A percentile compares a stretch with the other conserved stretches of the same genome.
These are phyloP conservation scores for Fusarium coicis DNA, from an alignment of 2,329 filamentous ascomycete genomes.

Conservation along the genomic window DNA sequence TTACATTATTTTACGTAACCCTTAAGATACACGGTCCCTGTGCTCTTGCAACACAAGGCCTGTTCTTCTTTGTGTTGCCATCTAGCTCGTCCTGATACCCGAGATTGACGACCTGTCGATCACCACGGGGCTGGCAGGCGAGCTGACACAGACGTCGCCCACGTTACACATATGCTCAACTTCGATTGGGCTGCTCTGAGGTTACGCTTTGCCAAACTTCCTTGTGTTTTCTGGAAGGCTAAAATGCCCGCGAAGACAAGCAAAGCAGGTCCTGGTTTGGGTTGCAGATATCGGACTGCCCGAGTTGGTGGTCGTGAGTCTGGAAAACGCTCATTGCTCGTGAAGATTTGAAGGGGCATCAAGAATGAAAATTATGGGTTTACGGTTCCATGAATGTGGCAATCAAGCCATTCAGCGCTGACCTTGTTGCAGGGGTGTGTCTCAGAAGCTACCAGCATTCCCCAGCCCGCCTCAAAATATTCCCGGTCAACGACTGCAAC, in stretches of 20 bases:
- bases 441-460: conserved; percentile 46
- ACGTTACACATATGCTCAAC: conserved; percentile 32
- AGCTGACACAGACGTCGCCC: conserved; percentile 27
- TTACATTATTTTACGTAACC: conserved; percentile 18
- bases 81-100: conserved; percentile 41
- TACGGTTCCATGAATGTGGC: conserved; percentile 20
- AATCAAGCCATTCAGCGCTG: conserved; percentile 22
- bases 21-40: background rate
- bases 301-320: conserved; percentile 20
- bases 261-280: conserved; percentile 22
- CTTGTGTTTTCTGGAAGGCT: conserved; percentile 39
- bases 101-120: conserved; percentile 46
- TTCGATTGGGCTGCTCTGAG: conserved; percentile 26
- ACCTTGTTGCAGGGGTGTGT: conserved; percentile 34
- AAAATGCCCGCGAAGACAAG: conserved; percentile 10
- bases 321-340: conserved; percentile 30
- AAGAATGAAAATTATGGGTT: conserved; percentile 24
- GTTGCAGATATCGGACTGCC: conserved; percentile 26
- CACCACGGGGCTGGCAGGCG: conserved; percentile 36
- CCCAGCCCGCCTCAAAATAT: conserved; percentile 38
- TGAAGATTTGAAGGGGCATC: conserved; percentile 40
- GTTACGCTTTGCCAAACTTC: conserved; percentile 10
- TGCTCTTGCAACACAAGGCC: conserved; percentile 7
- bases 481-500: conserved; percentile 37
- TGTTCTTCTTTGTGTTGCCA: conserved; percentile 19